Percentiles rank a stretch among this genome's conserved stretches.
phyloP scores from a whole-genome alignment of 306 rosid genomes.

The barrel medic (Medicago truncatula) region MtrunA17r5.0-ANR NC_053047.1:33744001-33744500 shows the following conservation, averaged over 20 bases:
- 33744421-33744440: slow-evolving; percentile 43
- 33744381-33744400: neutral
- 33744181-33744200: too few species aligned
- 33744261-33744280: too few species aligned
- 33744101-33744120: neutral
- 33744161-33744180: neutral
- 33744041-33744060: neutral
- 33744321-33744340: too few species aligned
- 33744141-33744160: slow-evolving; percentile 1
- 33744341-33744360: too few species aligned
- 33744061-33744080: neutral
- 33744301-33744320: too few species aligned
- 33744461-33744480: slow-evolving; percentile 34
- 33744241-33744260: too few species aligned
- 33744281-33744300: too few species aligned
- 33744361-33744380: neutral
- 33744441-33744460: slow-evolving; percentile 20
- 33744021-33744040: slow-evolving; percentile 35
- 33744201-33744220: too few species aligned
- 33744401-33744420: slow-evolving; percentile 38
- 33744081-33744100: neutral
- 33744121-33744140: neutral
- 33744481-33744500: neutral
- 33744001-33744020: slow-evolving; percentile 22
- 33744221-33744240: too few species aligned